Evolutionary conservation across 2,329 filamentous ascomycete genomes (phyloP).

Genomic region (Diaporthe amygdali): DNA sequence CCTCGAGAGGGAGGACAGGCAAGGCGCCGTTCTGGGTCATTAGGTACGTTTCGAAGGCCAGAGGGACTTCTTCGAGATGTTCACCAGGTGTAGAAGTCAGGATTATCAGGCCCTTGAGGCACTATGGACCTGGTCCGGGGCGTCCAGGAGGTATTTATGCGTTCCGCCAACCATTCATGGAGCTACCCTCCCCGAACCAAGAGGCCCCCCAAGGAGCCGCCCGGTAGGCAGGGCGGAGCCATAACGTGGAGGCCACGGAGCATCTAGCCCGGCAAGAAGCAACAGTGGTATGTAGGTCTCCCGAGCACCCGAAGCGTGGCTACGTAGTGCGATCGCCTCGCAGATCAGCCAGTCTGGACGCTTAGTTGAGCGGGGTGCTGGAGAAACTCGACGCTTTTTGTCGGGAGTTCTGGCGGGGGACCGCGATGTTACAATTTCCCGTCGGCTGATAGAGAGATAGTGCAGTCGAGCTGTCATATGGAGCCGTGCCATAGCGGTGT

Average conservation of each 20-base stretch:
- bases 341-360: neutral
- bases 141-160: neutral
- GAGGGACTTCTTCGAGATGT: too few species aligned
- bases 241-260: neutral
- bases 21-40: neutral
- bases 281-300: neutral
- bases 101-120: neutral
- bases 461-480: neutral
- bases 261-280: neutral
- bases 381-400: neutral
- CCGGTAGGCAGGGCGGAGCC: neutral
- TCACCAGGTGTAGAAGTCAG: neutral
- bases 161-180: neutral
- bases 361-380: neutral
- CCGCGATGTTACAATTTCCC: neutral
- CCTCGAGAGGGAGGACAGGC: conserved; percentile 8
- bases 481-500: neutral
- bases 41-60: neutral
- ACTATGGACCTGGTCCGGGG: neutral
- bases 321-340: neutral
- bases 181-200: neutral
- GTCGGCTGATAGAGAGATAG: neutral
- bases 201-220: neutral
- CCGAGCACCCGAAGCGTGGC: neutral
- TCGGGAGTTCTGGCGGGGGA: neutral